A percentile compares a stretch with the other conserved stretches of the same genome.
Evolutionary conservation across 805 yeast genomes (phyloP).

Genomic region (Martiniozyma abietophila): DNA sequence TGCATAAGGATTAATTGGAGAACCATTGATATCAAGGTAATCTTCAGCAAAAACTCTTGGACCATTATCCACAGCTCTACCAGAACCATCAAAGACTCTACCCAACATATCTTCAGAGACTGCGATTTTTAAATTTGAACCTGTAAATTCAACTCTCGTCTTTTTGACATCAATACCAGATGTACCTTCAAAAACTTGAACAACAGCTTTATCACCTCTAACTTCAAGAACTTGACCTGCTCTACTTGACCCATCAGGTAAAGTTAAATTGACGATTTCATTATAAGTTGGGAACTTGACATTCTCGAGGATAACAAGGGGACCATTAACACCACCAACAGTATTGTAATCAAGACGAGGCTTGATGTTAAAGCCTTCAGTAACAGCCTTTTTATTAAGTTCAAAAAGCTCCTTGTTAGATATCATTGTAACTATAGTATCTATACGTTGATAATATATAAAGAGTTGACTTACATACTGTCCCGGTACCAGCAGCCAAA

Average conservation of each 20-base stretch:
- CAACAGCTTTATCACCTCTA: constrained; percentile 93
- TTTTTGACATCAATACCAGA: constrained; percentile 98
- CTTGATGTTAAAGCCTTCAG: constrained; percentile 82
- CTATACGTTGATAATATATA: too few species aligned
- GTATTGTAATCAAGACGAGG: constrained; percentile 93
- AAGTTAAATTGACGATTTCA: constrained; percentile 92
- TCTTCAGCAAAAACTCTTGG: constrained; percentile 98
- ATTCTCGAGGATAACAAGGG: constrained; percentile 82
- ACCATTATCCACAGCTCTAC: constrained; percentile 96
- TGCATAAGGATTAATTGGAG: constrained; percentile 96
- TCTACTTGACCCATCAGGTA: constrained; percentile 90
- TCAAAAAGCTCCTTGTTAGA: constrained; percentile 43
- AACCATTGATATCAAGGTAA: constrained; percentile 95
- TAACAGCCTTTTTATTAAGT: constrained; percentile 84
- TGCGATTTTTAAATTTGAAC: constrained; percentile 84
- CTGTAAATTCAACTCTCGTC: constrained; percentile 95
- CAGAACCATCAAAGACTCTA: constrained; percentile 97
- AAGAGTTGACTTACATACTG: too few species aligned
- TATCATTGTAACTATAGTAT: too few species aligned
- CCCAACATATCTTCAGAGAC: constrained; percentile 97
- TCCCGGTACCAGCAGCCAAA: too few species aligned
- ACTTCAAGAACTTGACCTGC: constrained; percentile 99
- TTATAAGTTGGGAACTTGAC: constrained; percentile 86
- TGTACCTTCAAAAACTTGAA: constrained; percentile 98
- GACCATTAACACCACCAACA: constrained; percentile 98